Conservation (phyloP, 345 rosid genomes). For the Aquilaria yunnanensis region DNA sequence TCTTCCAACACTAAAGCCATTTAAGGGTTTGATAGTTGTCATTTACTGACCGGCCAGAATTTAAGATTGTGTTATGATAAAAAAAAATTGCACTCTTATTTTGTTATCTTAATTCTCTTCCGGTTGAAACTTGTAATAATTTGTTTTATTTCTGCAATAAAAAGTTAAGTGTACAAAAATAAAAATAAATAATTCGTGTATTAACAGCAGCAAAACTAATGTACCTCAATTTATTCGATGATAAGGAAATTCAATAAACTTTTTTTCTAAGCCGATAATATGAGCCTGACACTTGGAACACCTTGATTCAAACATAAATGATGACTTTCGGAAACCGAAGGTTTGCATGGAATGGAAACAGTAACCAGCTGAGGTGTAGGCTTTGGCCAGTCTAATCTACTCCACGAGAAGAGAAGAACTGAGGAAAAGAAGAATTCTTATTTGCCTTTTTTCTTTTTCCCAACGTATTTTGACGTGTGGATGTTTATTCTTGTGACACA, state of each 20-base stretch:
- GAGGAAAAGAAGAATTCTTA: neutral
- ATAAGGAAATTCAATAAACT: neutral
- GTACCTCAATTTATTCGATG: neutral
- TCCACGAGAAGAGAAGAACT: neutral
- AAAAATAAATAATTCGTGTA: too few species aligned
- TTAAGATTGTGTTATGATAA: too few species aligned
- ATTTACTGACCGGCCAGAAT: too few species aligned
- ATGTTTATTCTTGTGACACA: conserved; percentile 8
- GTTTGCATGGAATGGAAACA: neutral
- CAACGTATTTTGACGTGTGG: neutral
- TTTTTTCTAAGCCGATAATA: neutral
- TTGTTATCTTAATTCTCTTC: too few species aligned
- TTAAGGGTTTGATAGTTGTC: too few species aligned
- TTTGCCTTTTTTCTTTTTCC: neutral
- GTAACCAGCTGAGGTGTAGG: neutral
- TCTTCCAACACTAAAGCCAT: too few species aligned
- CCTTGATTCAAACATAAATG: neutral
- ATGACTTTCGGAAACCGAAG: neutral
- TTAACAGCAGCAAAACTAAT: too few species aligned
- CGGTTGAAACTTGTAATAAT: too few species aligned
- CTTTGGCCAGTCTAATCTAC: neutral
- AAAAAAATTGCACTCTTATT: too few species aligned
- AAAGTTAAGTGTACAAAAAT: too few species aligned
- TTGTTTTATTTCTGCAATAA: too few species aligned
- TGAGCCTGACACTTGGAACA: too few species aligned